phyloP scores from a whole-genome alignment of 768 basidiomycete species.

The Zangia roseola region DNA sequence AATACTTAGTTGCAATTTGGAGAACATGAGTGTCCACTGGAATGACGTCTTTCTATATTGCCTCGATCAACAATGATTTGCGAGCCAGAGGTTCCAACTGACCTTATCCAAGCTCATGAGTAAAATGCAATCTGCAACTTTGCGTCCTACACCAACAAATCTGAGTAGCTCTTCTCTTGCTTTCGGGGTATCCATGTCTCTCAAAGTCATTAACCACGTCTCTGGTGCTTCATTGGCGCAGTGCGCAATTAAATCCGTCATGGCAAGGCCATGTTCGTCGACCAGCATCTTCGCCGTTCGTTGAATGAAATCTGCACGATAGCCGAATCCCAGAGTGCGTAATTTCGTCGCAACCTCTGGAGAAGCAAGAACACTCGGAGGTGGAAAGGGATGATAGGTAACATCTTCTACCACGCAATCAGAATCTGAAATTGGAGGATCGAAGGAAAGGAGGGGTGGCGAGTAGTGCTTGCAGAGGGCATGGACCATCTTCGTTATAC shows the following conservation, averaged over 20 bases:
- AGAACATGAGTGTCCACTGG: slow-evolving; percentile 96
- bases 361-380: slow-evolving; percentile 63
- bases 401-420: slow-evolving; percentile 33
- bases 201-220: slow-evolving; percentile 55
- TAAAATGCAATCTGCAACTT: slow-evolving; percentile 94
- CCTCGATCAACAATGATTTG: slow-evolving; percentile 3
- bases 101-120: slow-evolving; percentile 94
- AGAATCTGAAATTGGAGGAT: slow-evolving; percentile 28
- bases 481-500: slow-evolving; percentile 93
- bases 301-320: slow-evolving; percentile 89
- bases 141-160: slow-evolving; percentile 90
- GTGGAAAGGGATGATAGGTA: slow-evolving; percentile 81
- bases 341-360: slow-evolving; percentile 60
- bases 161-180: slow-evolving; percentile 77
- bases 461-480: slow-evolving; percentile 79
- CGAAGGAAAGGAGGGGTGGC: slow-evolving; percentile 55
- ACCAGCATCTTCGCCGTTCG: slow-evolving; percentile 78
- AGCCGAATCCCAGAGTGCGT: slow-evolving; percentile 89
- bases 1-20: slow-evolving; percentile 82
- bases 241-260: neutral
- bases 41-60: slow-evolving; percentile 71
- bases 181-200: slow-evolving; percentile 46
- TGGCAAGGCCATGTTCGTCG: slow-evolving; percentile 43
- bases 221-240: slow-evolving; percentile 48
- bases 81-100: slow-evolving; percentile 7